Percentiles rank a stretch among this genome's conserved stretches.
Evolutionary conservation across 257 asterid species (phyloP).

Genomic region (Capsicum rhomboideum): DNA sequence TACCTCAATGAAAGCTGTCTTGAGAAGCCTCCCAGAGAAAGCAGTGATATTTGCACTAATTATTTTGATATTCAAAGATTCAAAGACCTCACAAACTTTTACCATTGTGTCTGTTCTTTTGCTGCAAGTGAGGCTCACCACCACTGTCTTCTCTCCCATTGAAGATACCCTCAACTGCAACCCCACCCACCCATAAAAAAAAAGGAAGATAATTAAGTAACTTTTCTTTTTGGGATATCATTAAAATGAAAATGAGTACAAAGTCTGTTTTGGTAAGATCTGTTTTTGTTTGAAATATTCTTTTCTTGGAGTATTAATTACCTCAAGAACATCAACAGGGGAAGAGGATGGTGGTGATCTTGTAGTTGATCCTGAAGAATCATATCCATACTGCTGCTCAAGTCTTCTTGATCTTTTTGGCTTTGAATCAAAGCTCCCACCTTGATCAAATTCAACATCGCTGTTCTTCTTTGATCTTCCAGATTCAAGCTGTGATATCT

Average conservation of each 20-base stretch:
- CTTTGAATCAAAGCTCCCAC: constrained; percentile 16
- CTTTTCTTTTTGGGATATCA: background rate
- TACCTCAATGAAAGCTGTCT: constrained; percentile 77
- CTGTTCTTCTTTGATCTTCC: constrained; percentile 8
- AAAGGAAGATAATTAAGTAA: background rate
- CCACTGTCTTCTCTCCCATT: constrained; percentile 58
- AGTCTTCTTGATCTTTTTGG: constrained; percentile 46
- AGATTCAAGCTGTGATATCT: constrained; percentile 53
- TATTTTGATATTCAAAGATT: constrained; percentile 63
- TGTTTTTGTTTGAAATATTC: background rate
- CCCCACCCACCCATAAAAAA: background rate
- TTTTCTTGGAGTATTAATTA: background rate
- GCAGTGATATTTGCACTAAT: constrained; percentile 64
- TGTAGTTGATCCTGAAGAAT: constrained; percentile 9
- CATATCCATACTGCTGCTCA: constrained; percentile 21
- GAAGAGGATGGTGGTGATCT: constrained; percentile 14
- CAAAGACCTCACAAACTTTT: constrained; percentile 69
- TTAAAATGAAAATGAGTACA: background rate
- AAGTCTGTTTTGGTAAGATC: background rate
- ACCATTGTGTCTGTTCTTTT: constrained; percentile 75
- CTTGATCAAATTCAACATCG: constrained; percentile 29
- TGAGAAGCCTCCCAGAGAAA: constrained; percentile 53
- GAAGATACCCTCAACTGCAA: constrained; percentile 59
- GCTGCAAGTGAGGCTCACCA: constrained; percentile 69
- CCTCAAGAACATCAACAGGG: constrained; percentile 75